phyloP scores from a whole-genome alignment of 2,329 filamentous ascomycete species.

The Zymoseptoria crescenta region DNA sequence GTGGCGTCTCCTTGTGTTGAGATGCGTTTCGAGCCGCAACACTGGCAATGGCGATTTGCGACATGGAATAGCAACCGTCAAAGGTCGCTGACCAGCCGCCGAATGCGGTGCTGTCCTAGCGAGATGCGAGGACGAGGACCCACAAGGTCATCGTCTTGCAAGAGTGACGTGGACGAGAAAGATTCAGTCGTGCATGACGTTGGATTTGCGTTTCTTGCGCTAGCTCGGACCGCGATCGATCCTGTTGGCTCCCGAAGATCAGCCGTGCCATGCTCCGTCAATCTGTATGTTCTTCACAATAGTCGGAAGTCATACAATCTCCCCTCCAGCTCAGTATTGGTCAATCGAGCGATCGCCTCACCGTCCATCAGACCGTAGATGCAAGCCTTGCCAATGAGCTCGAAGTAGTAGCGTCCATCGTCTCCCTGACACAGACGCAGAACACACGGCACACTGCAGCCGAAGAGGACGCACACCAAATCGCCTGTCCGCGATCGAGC shows the following conservation, averaged over 20 bases:
- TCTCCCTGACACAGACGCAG: slow-evolving; percentile 1
- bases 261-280: neutral
- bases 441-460: slow-evolving; percentile 17
- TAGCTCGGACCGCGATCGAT: neutral
- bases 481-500: slow-evolving; percentile 4
- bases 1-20: neutral
- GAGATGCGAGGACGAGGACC: neutral
- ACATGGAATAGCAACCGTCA: neutral
- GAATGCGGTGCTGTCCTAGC: neutral
- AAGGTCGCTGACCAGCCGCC: neutral
- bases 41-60: no score
- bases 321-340: neutral
- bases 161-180: neutral
- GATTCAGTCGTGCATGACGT: neutral
- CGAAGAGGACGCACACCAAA: slow-evolving; percentile 16
- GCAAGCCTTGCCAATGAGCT: slow-evolving; percentile 15
- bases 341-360: slow-evolving; percentile 26
- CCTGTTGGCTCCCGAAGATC: neutral
- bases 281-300: neutral
- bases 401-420: neutral
- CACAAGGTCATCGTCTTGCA: neutral
- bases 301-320: neutral
- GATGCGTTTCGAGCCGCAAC: neutral
- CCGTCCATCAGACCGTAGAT: slow-evolving; percentile 20
- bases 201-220: neutral